Evolutionary conservation across 768 basidiomycete species (phyloP), one percentile per base, ranked within the genome.

Genomic region (Russula olivacea): DNA sequence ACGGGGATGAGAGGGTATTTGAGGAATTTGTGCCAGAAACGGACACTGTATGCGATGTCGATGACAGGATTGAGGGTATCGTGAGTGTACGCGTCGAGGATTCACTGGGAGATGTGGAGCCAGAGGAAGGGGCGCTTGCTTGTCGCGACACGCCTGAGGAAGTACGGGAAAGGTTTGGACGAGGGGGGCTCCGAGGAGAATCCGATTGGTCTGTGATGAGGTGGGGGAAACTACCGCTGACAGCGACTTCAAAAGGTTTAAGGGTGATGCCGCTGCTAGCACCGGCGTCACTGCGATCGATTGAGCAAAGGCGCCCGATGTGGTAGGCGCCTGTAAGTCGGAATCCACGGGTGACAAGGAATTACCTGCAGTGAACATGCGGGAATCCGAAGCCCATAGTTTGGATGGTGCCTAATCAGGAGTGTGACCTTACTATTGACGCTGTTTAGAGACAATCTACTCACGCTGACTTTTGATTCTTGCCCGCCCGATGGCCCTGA

Each of bases 301-400:
- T 52, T 48, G 61, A 1, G 23, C 7, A 17, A 61, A 58, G 47
- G 36, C 49, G 45, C 61, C 32, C 14, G 14, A 11, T 21, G 45
- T 19, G 21, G 53, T 51, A 32, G 66, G 40, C 34, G 58, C 63
- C 38, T 43, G 19, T 40, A 48, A 36, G 49, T 36, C 59, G 12
- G 64, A 50, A 59, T 30, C 45, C 25, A 43, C 55, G 5, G 50
- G 8, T 56, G 63, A 60, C 3, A 14, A 54, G 43, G 52, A 41
- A 30, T 54, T 53, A 0, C 32, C 48, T 43, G 45, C 14, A 21
- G 49, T 51, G 23, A 59, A 59, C 4, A 49, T 60, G 28, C 66
- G 66, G n/a, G 66, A 66, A 41, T 66, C 66, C 12, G 66, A 66
- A 12, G 66, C 66, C 30, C 66, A 58, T 30, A 45, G 19, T 53